Evolutionary conservation across 495 filamentous ascomycete species (phyloP).

Genomic region (Aspergillus saccharolyticus): DNA sequence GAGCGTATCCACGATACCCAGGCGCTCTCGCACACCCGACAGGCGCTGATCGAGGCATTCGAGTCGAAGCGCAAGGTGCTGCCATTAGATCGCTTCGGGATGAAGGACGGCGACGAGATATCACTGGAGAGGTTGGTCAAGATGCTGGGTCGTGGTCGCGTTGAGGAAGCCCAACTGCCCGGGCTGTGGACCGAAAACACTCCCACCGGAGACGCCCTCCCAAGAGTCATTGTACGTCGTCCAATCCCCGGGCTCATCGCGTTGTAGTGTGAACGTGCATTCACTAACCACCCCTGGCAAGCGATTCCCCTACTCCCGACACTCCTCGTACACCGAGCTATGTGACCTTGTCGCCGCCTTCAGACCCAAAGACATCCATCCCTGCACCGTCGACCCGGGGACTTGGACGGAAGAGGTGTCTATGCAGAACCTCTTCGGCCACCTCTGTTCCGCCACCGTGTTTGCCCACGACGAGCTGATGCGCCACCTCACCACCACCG

Average conservation of each 20-base stretch:
- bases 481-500: slow-evolving; percentile 26
- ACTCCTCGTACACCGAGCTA: slow-evolving; percentile 81
- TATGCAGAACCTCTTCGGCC: slow-evolving; percentile 65
- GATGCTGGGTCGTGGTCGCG: slow-evolving; percentile 26
- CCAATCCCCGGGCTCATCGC: too few relatives aligned
- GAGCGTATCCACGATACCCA: slow-evolving; percentile 35
- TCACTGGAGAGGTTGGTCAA: slow-evolving; percentile 40
- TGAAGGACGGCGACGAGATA: slow-evolving; percentile 39
- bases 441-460: slow-evolving; percentile 52
- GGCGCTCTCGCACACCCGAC: slow-evolving; percentile 27
- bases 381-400: slow-evolving; percentile 68
- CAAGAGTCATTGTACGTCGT: slow-evolving; percentile 16
- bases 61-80: slow-evolving; percentile 33
- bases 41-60: slow-evolving; percentile 30
- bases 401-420: slow-evolving; percentile 59
- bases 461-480: slow-evolving; percentile 69
- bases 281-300: slow-evolving; percentile 10
- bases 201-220: slow-evolving; percentile 2
- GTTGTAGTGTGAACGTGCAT: neutral
- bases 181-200: neutral
- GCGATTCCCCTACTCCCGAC: slow-evolving; percentile 82
- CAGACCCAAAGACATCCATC: slow-evolving; percentile 70
- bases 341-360: slow-evolving; percentile 65
- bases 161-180: neutral
- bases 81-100: slow-evolving; percentile 37